These are phyloP conservation scores for Kwoniella newhampshirensis DNA, from an alignment of 768 basidiomycete species.

Conservation along the genomic window DNA sequence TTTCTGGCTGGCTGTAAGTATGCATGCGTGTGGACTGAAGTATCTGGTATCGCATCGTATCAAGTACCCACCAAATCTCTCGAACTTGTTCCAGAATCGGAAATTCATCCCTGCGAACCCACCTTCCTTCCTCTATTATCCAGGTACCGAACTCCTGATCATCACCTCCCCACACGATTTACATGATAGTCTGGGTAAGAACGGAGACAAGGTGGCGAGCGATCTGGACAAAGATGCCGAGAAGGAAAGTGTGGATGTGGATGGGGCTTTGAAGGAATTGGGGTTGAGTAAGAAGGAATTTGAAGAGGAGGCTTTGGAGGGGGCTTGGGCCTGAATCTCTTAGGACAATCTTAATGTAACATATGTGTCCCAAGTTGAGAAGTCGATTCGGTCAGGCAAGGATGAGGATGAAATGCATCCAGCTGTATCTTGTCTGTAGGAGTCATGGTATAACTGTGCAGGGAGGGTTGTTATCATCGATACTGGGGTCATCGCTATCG, in stretches of 20 bases:
- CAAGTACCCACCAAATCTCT: conserved; percentile 37
- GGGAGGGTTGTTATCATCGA: too few relatives aligned
- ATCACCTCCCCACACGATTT: conserved; percentile 42
- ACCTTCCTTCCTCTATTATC: conserved; percentile 35
- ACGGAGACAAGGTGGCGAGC: conserved; percentile 41
- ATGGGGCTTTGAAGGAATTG: conserved; percentile 45
- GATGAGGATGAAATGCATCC: too few relatives aligned
- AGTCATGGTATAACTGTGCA: too few relatives aligned
- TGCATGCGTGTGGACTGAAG: background rate
- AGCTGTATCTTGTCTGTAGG: too few relatives aligned
- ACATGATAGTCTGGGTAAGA: conserved; percentile 36
- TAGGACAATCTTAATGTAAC: too few relatives aligned
- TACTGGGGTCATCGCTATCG: too few relatives aligned
- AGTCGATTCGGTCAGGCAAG: too few relatives aligned
- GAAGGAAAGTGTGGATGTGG: conserved; percentile 29
- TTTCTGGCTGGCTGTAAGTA: too few relatives aligned
- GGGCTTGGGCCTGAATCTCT: conserved; percentile 35
- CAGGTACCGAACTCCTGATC: conserved; percentile 42
- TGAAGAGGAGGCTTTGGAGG: conserved; percentile 45
- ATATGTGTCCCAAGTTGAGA: too few relatives aligned
- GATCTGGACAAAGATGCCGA: conserved; percentile 39
- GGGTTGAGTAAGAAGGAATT: conserved; percentile 42
- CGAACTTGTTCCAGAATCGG: conserved; percentile 31
- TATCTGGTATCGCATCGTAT: background rate
- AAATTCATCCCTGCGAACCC: conserved; percentile 47